Base-by-base conservation (phyloP, 2,329 filamentous ascomycete species). In the Phyllosticta capitalensis region DNA sequence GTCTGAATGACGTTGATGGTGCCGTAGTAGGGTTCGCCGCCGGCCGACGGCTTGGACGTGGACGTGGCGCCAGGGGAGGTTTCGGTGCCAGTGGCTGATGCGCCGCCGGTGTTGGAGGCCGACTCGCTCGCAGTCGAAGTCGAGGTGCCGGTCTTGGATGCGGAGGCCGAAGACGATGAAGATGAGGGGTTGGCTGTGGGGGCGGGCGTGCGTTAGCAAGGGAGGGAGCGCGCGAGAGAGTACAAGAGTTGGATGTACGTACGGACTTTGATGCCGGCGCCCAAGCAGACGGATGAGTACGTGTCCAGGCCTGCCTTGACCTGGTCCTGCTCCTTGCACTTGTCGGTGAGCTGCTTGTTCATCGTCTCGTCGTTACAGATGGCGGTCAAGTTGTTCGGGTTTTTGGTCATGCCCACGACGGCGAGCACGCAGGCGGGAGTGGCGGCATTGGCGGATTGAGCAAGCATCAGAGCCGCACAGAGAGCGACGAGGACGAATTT, bases 361-460 rank as follows among this genome's bases (percentile, higher is more conserved):
- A 63, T 54, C 28, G 30, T 54, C 17, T 54, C 28, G 28, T 57
- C 52, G 30, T 61, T 59, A 52, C 62, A 63, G 55, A 63, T 63
- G 48, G 58, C 53, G n/a, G 51, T 53, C 45, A 63, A 6, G 51
- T 63, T 59, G 33, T 55, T 48, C 12, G 61, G 60, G 55, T 63
- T 54, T 10, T 55, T 50, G 33, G 51, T 20, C 9, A 7, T 38
- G 28, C 55, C 59, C 30, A 63, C 55, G 49, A 61, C 58, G 56
- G 26, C 55, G 19, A 63, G 55, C 14, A 63, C 57, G 55, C 62
- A 63, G 22, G 62, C 62, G 14, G 62, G 62, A 12, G 61, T 61
- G 10, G 58, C 62, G n/a, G 61, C 61, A n/a, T 30, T 49, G 51
- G 57, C 58, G 45, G 62, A 26, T 38, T 63, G 56, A 52, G 53